phyloP scores from a whole-genome alignment of 2,329 filamentous ascomycete species.

The Colletotrichum filicis region DNA sequence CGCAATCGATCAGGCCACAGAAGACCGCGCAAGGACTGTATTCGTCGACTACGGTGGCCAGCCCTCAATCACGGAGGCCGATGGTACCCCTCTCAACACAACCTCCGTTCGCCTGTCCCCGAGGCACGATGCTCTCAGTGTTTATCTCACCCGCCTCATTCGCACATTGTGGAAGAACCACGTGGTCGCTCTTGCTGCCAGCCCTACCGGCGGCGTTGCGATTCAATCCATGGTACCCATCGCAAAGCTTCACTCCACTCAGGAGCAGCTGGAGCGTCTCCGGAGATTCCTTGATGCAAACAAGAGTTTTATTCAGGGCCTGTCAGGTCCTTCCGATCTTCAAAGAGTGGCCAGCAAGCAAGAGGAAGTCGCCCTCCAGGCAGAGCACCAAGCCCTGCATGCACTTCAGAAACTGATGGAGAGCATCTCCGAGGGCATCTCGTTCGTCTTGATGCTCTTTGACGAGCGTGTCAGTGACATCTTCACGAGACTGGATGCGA shows the following conservation, averaged over 20 bases:
- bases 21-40: conserved; percentile 85
- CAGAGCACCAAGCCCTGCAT: conserved; percentile 92
- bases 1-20: conserved; percentile 84
- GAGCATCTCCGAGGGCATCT: conserved; percentile 95
- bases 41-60: conserved; percentile 95
- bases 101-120: conserved; percentile 90
- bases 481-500: conserved; percentile 77
- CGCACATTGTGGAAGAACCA: conserved; percentile 87
- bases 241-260: conserved; percentile 78
- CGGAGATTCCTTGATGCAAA: conserved; percentile 89
- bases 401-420: conserved; percentile 87
- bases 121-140: conserved; percentile 85
- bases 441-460: conserved; percentile 93
- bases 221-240: conserved; percentile 75
- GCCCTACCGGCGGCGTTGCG: conserved; percentile 67
- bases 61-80: conserved; percentile 81
- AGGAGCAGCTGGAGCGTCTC: conserved; percentile 82
- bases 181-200: conserved; percentile 69
- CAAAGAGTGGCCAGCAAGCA: conserved; percentile 82
- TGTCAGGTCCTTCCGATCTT: conserved; percentile 91
- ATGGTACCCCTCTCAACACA: conserved; percentile 77
- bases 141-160: conserved; percentile 90
- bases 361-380: conserved; percentile 91
- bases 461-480: conserved; percentile 95
- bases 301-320: conserved; percentile 88